These are phyloP conservation scores for Pilobolus umbonatus DNA, from an alignment of 192 early-diverging fungal genomes.

Conservation along the genomic window DNA sequence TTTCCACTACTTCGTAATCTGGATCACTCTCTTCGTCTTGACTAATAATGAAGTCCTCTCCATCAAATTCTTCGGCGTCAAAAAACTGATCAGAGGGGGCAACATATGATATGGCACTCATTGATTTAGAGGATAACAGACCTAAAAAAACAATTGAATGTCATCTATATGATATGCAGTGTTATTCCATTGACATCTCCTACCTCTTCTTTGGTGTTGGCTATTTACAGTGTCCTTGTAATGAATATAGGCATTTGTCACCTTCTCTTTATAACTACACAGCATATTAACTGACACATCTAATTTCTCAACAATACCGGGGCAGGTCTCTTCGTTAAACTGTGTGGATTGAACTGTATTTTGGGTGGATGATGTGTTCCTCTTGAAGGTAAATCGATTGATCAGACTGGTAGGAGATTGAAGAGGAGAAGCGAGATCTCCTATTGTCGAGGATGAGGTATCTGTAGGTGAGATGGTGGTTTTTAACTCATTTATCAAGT, in stretches of 20 bases:
- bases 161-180: too few relatives aligned
- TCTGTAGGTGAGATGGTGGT: background rate
- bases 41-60: background rate
- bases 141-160: too few relatives aligned
- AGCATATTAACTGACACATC: background rate
- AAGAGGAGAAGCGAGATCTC: background rate
- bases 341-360: background rate
- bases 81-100: background rate
- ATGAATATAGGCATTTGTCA: background rate
- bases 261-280: background rate
- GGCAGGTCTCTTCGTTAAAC: background rate
- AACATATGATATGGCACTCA: background rate
- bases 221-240: background rate
- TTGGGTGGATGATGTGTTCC: background rate
- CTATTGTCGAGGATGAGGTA: background rate
- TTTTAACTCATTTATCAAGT: background rate
- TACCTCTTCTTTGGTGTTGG: background rate
- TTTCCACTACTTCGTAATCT: background rate
- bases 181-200: too few relatives aligned
- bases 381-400: background rate
- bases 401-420: background rate
- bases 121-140: too few relatives aligned
- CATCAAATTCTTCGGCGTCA: constrained; percentile 10
- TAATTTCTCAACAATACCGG: background rate
- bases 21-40: background rate